Base-by-base conservation (phyloP, 2,329 filamentous ascomycete species). In the Proliferodiscus dingleyae region DNA sequence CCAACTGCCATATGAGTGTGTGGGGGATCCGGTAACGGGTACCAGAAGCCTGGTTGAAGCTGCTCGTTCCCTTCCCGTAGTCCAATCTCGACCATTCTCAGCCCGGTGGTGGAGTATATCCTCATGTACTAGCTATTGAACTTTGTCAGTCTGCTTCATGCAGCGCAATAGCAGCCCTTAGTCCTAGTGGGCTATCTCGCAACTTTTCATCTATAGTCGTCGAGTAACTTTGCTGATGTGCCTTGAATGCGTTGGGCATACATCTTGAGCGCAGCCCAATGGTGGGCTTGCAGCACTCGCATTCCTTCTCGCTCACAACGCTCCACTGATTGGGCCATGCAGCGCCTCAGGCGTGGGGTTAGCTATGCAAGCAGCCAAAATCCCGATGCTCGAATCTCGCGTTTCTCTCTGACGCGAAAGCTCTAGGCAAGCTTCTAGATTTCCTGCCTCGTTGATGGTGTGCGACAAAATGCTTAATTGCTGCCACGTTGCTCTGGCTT, bases 221-320 rank as follows among this genome's bases (percentile, higher is more conserved):
- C 54, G 45, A 59, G 54, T 55, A 15, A 46, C 42, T 23, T 10
- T 46, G 24, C 19, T 32, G 5, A 26, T 28, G 49, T 57, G 43
- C 51, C 55, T 58, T 50, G 46, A 47, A 41, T 22, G 24, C 29
- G 43, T 55, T 45, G 45, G 45, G 49, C 46, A 45, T 24, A 36
- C 47, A 43, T 51, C 43, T 21, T 15, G 21, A 34, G 38, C 34
- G 43, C n/a, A 46, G 48, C 43, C 45, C 41, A 49, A 47, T 45
- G 21, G 24, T 38, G 41, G 43, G n/a, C 47, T 48, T 52, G 47
- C 39, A 53, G 37, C 6, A 48, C 21, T 10, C n/a, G 29, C 28
- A 44, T 23, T 18, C 22, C 4, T 40, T 29, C 23, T 32, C 30
- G 36, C 19, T 32, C 39, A 24, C 23, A 41, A 28, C 39, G 43